Evolutionary conservation across 2,329 filamentous ascomycete species (phyloP), one percentile per base, ranked within the genome.

Genomic region (Proliferodiscus dingleyae): DNA sequence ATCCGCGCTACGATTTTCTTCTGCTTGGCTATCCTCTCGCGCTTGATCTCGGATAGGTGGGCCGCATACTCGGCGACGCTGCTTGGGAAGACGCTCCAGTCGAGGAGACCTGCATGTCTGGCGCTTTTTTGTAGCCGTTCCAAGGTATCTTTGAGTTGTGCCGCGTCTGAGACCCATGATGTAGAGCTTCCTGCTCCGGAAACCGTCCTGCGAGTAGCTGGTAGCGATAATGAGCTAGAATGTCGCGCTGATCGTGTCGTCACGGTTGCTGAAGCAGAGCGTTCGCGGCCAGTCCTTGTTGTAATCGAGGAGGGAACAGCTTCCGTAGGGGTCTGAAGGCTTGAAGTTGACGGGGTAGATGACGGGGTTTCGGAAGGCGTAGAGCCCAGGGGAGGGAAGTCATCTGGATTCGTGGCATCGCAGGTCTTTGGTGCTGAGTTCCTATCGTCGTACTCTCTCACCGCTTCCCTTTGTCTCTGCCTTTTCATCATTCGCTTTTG

Each of bases 91-190:
- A 32, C 36, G n/a, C 34, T 30, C 19, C 41, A 49, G 10, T 45
- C 34, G 10, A 41, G 6, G n/a, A 49, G 16, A n/a, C 41, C 41
- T 19, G 43, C 23, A 23, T 49, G 41, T 6, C 24, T 10, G 10
- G 37, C 46, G 37, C 43, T 49, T 10, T 41, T 40, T 21, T 45
- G 46, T 10, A 49, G 41, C 19, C 46, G 46, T n/a, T 45, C 46
- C 4, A 45, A 42, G 5, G 36, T 37, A 15, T 24, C 37, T 28
- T 42, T 45, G 18, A 33, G 26, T 13, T 41, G 34, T 10, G 41
- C 33, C 5, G 44, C 24, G 4, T 24, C 30, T 4, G 41, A 45
- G 23, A 38, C 41, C 46, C 46, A 49, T 1, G 39, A 43, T 18
- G 1, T 34, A 5, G 32, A 34, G n/a, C n/a, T 16, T 18, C 32